Evolutionary conservation across 371 early-diverging fungal genomes (phyloP), one percentile per base, ranked within the genome.

Genomic region (Zopfochytrium polystomum): DNA sequence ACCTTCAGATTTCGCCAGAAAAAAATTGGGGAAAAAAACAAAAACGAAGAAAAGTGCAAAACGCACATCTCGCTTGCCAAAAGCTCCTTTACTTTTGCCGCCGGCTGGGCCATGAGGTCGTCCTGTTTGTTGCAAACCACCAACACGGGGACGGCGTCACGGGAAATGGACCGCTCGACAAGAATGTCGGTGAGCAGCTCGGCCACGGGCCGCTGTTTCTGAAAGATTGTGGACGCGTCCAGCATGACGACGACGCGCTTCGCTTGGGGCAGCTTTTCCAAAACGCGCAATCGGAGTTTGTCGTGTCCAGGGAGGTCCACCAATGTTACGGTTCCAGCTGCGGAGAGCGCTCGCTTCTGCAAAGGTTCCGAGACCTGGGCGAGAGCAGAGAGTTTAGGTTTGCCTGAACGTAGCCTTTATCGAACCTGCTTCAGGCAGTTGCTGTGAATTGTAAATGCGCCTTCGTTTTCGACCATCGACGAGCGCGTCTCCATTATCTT

Each of bases 261-360:
- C 18, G 91, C 81, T 3, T 83, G 79, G 2, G 86, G 82, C 63
- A 88, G 71, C 61, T 80, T 85, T 52, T 90, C 87, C 44, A 78
- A 60, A 51, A 82, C 85, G 61, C 86, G 82, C 68, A 83, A 87
- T 2, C 89, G 83, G 13, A 90, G 81, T 58, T 87, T 90, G 62
- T 88, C 88, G 67, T 92, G 92, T 9, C 94, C 94, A 9, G 94
- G 94, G 20, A 93, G 70, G 72, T 93, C 94, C 2, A 93, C n/a
- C n/a, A n/a, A n/a, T n/a, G n/a, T n/a, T n/a, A n/a, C n/a, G n/a
- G n/a, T 27, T n/a, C n/a, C n/a, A n/a, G n/a, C n/a, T n/a, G n/a
- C n/a, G n/a, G n/a, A n/a, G n/a, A n/a, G n/a, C n/a, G n/a, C n/a
- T n/a, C n/a, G n/a, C n/a, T n/a, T n/a, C n/a, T n/a, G n/a, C n/a